Percentiles rank a stretch among this genome's conserved stretches.
phyloP scores from a whole-genome alignment of 2,329 filamentous ascomycete genomes.

The Cladosporium oxysporum region DNA sequence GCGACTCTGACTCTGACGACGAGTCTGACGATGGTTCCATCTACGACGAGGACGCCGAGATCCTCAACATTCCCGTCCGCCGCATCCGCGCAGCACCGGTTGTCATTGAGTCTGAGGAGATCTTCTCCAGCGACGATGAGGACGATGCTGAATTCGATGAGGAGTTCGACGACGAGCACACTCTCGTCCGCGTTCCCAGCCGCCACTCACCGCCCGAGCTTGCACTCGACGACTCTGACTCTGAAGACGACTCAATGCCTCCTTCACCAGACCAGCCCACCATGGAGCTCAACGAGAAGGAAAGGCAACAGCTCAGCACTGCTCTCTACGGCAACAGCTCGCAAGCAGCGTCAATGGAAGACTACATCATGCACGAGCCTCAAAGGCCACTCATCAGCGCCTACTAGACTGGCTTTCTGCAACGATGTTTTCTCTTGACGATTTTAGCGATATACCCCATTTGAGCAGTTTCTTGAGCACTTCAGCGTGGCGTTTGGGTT shows the following conservation, averaged over 20 bases:
- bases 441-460: constrained; percentile 15
- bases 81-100: constrained; percentile 44
- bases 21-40: constrained; percentile 54
- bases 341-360: constrained; percentile 26
- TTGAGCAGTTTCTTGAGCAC: constrained; percentile 7
- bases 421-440: constrained; percentile 8
- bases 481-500: constrained; percentile 26
- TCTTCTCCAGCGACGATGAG: constrained; percentile 41
- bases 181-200: constrained; percentile 47
- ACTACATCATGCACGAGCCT: constrained; percentile 40
- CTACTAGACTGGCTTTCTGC: constrained; percentile 40
- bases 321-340: constrained; percentile 44
- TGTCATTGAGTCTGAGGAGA: constrained; percentile 46
- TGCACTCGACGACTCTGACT: constrained; percentile 45
- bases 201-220: constrained; percentile 51
- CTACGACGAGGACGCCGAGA: constrained; percentile 55
- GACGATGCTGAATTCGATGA: constrained; percentile 47
- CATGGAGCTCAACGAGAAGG: constrained; percentile 50
- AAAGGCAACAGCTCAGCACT: constrained; percentile 47
- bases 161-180: constrained; percentile 48
- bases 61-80: constrained; percentile 43
- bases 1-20: constrained; percentile 45
- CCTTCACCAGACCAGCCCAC: constrained; percentile 47
- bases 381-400: constrained; percentile 41
- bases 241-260: constrained; percentile 52